Evolutionary conservation across 176 grass and related monocot genomes (phyloP), one percentile per base, ranked within the genome.

Genomic region (Luzula sylvatica): DNA sequence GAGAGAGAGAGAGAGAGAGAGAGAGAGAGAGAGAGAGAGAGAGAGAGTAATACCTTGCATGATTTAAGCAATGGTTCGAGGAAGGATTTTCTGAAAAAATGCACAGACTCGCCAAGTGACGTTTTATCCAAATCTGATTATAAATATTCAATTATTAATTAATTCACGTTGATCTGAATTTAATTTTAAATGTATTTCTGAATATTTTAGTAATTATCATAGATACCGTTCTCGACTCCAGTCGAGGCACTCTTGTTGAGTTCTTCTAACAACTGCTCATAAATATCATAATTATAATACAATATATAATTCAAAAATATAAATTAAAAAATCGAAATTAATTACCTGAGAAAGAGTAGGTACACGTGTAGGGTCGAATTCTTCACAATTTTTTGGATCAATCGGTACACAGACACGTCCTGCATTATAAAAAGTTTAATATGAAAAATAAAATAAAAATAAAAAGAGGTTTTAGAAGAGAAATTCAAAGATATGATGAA

Each of bases 371-470:
- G 85, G 92, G 65, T 98, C 81, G 59, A 98, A 98, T 45, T 87
- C 74, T 59, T 90, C 85, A 39, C 81, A 90, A 3, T 77, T 79
- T 19, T 57, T 65, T 7, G 92, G 92, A 74, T 98, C 78, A 57
- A 90, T 90, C 59, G 92, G 92, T 60, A 87, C 65, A 58, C 92
- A 98, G 52, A 98, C 75, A 41, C 72, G 72, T 0, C 92, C 92
- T 98, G 66, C 20, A 67, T 53, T 2, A 84, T 68, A 26, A 64
- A 49, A 35, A 35, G 9, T 4, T 7, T 1, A 64, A 13, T 61
- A 46, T 48, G 47, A 44, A 28, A 28, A 26, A 18, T 46, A 7
- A 11, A 46, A 63, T 46, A 47, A 32, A 63, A 48, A 57, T 57
- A 60, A 47, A 2, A 63, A 63, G 8, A 63, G 9, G 46, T 11